phyloP scores from a whole-genome alignment of 192 early-diverging fungal species.

The Coemansia sp. region DNA sequence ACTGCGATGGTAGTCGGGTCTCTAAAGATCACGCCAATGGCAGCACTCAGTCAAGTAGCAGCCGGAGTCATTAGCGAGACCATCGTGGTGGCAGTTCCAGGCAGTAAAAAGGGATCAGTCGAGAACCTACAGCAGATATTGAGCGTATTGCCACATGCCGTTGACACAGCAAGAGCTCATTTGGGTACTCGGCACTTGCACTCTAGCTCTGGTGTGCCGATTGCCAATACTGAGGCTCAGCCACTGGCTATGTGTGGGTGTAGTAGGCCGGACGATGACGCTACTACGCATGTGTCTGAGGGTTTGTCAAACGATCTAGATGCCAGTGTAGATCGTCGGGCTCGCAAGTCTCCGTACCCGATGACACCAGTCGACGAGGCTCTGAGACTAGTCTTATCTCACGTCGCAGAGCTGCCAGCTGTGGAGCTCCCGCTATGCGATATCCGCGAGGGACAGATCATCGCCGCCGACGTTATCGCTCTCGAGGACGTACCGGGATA shows the following conservation, averaged over 20 bases:
- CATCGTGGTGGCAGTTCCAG: conserved; percentile 85
- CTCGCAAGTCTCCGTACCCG: conserved; percentile 82
- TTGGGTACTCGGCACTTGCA: conserved; percentile 20
- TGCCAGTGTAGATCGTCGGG: conserved; percentile 62
- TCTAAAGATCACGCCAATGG: conserved; percentile 83
- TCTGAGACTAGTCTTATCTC: conserved; percentile 55
- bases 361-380: conserved; percentile 77
- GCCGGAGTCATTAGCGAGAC: conserved; percentile 64
- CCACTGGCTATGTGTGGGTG: conserved; percentile 30
- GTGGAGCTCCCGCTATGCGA: conserved; percentile 25
- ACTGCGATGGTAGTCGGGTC: conserved; percentile 78
- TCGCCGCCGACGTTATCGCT: conserved; percentile 77
- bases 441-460: conserved; percentile 59
- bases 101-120: conserved; percentile 80
- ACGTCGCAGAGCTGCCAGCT: conserved; percentile 22
- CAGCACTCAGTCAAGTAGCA: conserved; percentile 82
- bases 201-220: neutral
- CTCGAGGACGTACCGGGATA: conserved; percentile 81
- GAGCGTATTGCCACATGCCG: conserved; percentile 78
- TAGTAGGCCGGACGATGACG: conserved; percentile 23
- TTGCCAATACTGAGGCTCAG: neutral
- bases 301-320: conserved; percentile 14
- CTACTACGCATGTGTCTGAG: neutral
- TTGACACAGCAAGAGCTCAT: conserved; percentile 57
- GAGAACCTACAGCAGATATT: conserved; percentile 84